Percentiles rank a stretch among this genome's conserved stretches.
Conservation (phyloP, 2,329 filamentous ascomycete species). For the Didymella pomorum region DNA sequence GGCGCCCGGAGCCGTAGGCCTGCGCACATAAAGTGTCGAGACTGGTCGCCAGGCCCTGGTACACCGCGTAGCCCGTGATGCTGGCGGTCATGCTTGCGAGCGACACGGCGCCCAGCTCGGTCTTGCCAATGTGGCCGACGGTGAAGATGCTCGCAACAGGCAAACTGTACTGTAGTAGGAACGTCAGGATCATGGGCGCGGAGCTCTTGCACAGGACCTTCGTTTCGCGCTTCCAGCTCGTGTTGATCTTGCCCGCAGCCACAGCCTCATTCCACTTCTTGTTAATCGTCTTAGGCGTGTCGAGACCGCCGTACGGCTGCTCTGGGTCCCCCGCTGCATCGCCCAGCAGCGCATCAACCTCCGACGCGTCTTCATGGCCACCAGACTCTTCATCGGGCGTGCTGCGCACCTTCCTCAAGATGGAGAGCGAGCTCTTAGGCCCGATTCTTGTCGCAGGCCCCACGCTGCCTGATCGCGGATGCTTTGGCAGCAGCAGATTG, state of each 20-base stretch:
- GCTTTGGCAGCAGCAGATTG: slow-evolving; percentile 63
- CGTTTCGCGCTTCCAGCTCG: slow-evolving; percentile 88
- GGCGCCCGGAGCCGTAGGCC: slow-evolving; percentile 90
- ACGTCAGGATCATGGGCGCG: slow-evolving; percentile 56
- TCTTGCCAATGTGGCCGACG: slow-evolving; percentile 59
- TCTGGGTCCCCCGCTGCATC: slow-evolving; percentile 43
- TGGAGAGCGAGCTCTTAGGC: slow-evolving; percentile 41
- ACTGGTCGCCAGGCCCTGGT: slow-evolving; percentile 78
- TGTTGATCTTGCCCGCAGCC: slow-evolving; percentile 79
- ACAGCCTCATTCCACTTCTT: slow-evolving; percentile 72
- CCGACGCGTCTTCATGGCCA: slow-evolving; percentile 40
- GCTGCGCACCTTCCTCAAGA: slow-evolving; percentile 41
- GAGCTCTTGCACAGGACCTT: slow-evolving; percentile 73
- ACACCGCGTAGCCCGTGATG: slow-evolving; percentile 59
- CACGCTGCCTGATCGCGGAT: slow-evolving; percentile 51
- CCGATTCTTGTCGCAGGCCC: slow-evolving; percentile 37
- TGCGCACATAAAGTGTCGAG: slow-evolving; percentile 93
- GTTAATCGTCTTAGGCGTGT: slow-evolving; percentile 57
- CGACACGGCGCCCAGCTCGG: slow-evolving; percentile 58
- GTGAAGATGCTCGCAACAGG: slow-evolving; percentile 59
- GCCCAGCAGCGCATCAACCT: slow-evolving; percentile 60
- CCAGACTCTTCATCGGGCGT: slow-evolving; percentile 44
- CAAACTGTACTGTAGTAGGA: slow-evolving; percentile 58
- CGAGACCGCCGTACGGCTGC: slow-evolving; percentile 57
- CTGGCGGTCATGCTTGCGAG: slow-evolving; percentile 59